These are phyloP conservation scores for Neoboletus magnificus DNA, from an alignment of 768 basidiomycete species.

Conservation along the genomic window DNA sequence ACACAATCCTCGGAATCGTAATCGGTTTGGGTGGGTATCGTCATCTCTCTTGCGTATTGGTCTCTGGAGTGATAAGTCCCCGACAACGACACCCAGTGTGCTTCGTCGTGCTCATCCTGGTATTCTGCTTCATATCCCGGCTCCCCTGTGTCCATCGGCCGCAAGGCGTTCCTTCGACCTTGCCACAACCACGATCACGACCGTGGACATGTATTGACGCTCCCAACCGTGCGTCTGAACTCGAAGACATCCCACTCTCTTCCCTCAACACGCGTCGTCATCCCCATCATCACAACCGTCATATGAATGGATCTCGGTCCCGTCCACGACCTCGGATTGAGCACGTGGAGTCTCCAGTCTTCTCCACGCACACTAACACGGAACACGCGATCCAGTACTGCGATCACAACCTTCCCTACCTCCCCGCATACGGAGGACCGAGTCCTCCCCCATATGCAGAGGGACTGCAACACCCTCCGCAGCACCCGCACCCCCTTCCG, in stretches of 20 bases:
- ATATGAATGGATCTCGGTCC: neutral
- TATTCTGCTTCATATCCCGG: neutral
- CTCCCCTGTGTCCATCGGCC: neutral
- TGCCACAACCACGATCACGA: neutral
- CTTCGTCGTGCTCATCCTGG: constrained; percentile 11
- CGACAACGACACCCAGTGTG: constrained; percentile 1
- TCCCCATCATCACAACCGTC: too few relatives aligned
- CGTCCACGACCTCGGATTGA: neutral
- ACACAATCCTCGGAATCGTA: constrained; percentile 11
- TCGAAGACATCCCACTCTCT: neutral
- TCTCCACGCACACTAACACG: neutral
- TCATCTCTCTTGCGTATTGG: neutral
- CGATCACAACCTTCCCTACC: neutral
- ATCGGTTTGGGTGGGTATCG: constrained; percentile 12
- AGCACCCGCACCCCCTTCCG: neutral
- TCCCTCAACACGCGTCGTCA: neutral
- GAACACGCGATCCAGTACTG: neutral
- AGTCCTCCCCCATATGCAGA: constrained; percentile 12
- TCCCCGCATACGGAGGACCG: constrained; percentile 10
- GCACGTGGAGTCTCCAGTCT: constrained; percentile 5
- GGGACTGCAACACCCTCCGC: neutral
- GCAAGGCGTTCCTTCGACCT: neutral
- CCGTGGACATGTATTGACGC: neutral
- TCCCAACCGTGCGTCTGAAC: neutral
- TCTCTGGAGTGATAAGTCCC: neutral